Base-by-base conservation (phyloP, 75 land plant genomes). In the Cryptomeria japonica region DNA sequence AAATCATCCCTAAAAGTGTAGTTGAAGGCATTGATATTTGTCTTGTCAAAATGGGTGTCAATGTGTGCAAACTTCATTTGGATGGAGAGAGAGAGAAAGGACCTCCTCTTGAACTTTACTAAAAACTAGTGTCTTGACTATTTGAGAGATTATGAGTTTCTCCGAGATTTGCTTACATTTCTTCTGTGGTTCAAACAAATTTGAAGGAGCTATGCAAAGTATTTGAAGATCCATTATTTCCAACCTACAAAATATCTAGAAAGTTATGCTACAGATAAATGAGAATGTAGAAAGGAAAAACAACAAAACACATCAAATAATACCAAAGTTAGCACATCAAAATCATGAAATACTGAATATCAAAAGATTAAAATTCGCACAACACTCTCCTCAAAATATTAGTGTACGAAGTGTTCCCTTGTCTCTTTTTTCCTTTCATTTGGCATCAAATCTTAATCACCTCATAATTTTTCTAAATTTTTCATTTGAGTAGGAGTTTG, bases 141-240 rank as follows among this genome's bases (percentile, higher is more conserved):
- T 98, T 5, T 97, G 99, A 7, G 99, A 98, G 90, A 98, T 99
- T 77, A 98, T 98, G 82, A 98, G 93, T 89, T 95, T 97, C 91
- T 94, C 93, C 15, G 99, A 98, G 95, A 98, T 96, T 83, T 97
- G 97, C 47, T 93, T 86, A 87, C 96, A 97, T 84, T 94, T 95
- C 76, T 93, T 88, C 61, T 92, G 90, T 5, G 99, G 99, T 87
- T 98, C 97, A 90, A 98, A 88, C 72, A 98, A 92, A 92, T 98
- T 94, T 34, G 99, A 98, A 55, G 99, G 99, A 38, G 97, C 99
- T 32, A 97, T 89, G 85, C 97, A 98, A 87, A 98, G 89, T 46
- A 97, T 97, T 85, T 98, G 99, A 19, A 97, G 94, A 86, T 97
- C 99, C 97, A 98, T 98, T 93, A 97, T 96, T 98, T 99, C 99